Percentiles rank a stretch among this genome's conserved stretches.
phyloP scores from a whole-genome alignment of 2,329 filamentous ascomycete genomes.

The Colletotrichum sidae region DNA sequence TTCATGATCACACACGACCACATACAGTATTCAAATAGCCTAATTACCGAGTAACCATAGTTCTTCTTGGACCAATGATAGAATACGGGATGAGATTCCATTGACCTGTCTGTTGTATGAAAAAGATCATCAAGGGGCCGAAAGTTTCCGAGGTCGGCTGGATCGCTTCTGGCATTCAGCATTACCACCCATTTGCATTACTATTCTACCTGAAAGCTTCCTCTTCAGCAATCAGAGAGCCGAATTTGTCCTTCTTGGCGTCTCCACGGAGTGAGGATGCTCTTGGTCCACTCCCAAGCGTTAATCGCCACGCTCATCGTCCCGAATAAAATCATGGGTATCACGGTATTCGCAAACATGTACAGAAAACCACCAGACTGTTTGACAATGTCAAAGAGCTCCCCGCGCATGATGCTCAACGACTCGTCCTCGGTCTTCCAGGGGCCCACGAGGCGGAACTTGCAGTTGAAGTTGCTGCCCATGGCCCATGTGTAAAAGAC shows the following conservation, averaged over 20 bases:
- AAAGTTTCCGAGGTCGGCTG: too few relatives aligned
- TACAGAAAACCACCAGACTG: slow-evolving; percentile 51
- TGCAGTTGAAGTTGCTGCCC: slow-evolving; percentile 61
- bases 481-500: slow-evolving; percentile 57
- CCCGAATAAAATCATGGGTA: slow-evolving; percentile 52
- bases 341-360: slow-evolving; percentile 51
- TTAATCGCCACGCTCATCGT: slow-evolving; percentile 46
- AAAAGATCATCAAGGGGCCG: too few relatives aligned
- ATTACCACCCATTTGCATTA: too few relatives aligned
- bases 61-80: too few relatives aligned
- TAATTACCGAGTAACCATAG: too few relatives aligned
- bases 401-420: slow-evolving; percentile 52
- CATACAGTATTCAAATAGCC: too few relatives aligned
- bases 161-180: too few relatives aligned
- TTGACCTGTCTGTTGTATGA: too few relatives aligned
- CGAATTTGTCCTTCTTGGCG: slow-evolving; percentile 11
- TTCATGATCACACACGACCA: too few relatives aligned
- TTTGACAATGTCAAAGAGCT: slow-evolving; percentile 54
- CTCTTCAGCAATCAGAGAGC: slow-evolving; percentile 12
- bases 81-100: too few relatives aligned
- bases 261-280: slow-evolving; percentile 1
- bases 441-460: slow-evolving; percentile 59
- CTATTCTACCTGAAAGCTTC: too few relatives aligned
- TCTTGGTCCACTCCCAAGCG: slow-evolving; percentile 30
- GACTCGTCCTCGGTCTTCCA: slow-evolving; percentile 53